Conservation (phyloP, 2,329 filamentous ascomycete species). For the Decorospora gaudefroyi region DNA sequence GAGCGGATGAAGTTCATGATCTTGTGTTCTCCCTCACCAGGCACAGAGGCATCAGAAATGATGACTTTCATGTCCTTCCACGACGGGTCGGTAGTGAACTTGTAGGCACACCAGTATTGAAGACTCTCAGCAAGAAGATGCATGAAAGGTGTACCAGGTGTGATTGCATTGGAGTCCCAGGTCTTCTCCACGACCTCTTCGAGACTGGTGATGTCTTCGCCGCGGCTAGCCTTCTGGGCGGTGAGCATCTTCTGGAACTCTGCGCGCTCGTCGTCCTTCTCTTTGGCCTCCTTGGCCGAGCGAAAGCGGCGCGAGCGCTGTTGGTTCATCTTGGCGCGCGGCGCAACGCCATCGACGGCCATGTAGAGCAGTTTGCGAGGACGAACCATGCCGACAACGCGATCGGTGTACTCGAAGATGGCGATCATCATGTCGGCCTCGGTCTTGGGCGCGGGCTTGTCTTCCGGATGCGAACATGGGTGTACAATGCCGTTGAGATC, state of each 20-base stretch:
- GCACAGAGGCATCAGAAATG: constrained; percentile 96
- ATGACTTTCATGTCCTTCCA: constrained; percentile 95
- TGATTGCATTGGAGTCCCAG: constrained; percentile 88
- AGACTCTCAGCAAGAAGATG: constrained; percentile 87
- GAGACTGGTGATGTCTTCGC: constrained; percentile 62
- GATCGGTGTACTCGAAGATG: constrained; percentile 97
- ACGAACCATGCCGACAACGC: constrained; percentile 97
- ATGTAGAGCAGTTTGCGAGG: constrained; percentile 97
- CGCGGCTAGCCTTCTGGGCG: constrained; percentile 65
- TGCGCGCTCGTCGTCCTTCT: constrained; percentile 89
- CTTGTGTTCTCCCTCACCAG: constrained; percentile 98
- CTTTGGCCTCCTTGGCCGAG: constrained; percentile 88
- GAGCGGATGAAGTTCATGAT: constrained; percentile 98
- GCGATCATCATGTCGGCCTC: constrained; percentile 99
- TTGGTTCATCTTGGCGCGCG: constrained; percentile 99
- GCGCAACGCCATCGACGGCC: constrained; percentile 95
- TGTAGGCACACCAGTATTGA: constrained; percentile 96
- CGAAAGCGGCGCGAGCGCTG: constrained; percentile 95
- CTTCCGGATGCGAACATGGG: constrained; percentile 96
- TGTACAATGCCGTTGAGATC: constrained; percentile 99
- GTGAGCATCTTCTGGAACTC: constrained; percentile 84
- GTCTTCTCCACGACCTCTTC: constrained; percentile 78
- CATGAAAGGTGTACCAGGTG: constrained; percentile 98
- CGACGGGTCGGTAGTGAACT: constrained; percentile 92
- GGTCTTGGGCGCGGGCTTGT: constrained; percentile 84